A percentile compares a stretch with the other conserved stretches of the same genome.
Conservation (phyloP, 1,139 yeast species). For the Suzukiozyma palmioleophila region DNA sequence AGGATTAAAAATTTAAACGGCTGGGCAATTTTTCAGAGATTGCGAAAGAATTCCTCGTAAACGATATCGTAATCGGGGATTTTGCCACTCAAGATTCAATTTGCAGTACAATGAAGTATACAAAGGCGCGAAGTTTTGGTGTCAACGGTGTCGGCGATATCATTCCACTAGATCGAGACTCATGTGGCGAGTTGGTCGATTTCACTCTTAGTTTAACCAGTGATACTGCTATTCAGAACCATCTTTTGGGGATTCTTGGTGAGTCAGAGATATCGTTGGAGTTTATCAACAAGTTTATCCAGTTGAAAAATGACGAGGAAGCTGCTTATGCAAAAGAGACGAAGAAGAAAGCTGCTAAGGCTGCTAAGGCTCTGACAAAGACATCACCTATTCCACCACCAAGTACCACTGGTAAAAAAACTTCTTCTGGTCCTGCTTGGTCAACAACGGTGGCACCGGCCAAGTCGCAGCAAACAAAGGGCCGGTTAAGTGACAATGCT, state of each 20-base stretch:
- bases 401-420: background rate
- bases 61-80: no score
- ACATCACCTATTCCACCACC: background rate
- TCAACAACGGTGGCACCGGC: constrained; percentile 14
- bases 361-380: no score
- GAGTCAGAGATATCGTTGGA: constrained; percentile 43
- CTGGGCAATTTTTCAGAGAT: no score
- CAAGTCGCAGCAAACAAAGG: constrained; percentile 17
- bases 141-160: constrained; percentile 30
- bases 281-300: constrained; percentile 32
- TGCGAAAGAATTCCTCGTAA: no score
- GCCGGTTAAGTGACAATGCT: constrained; percentile 17
- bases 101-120: background rate
- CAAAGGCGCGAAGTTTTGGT: constrained; percentile 21
- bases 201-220: constrained; percentile 41
- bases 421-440: constrained; percentile 6
- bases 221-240: constrained; percentile 41
- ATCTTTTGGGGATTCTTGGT: constrained; percentile 51
- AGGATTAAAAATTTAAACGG: no score
- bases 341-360: no score
- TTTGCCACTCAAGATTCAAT: no score
- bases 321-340: background rate
- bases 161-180: constrained; percentile 39
- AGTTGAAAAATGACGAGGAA: constrained; percentile 10
- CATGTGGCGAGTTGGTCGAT: constrained; percentile 38